Percentiles rank a stretch among this genome's conserved stretches.
Evolutionary conservation across 2,329 filamentous ascomycete species (phyloP).

Genomic region (Emergomyces orientalis): DNA sequence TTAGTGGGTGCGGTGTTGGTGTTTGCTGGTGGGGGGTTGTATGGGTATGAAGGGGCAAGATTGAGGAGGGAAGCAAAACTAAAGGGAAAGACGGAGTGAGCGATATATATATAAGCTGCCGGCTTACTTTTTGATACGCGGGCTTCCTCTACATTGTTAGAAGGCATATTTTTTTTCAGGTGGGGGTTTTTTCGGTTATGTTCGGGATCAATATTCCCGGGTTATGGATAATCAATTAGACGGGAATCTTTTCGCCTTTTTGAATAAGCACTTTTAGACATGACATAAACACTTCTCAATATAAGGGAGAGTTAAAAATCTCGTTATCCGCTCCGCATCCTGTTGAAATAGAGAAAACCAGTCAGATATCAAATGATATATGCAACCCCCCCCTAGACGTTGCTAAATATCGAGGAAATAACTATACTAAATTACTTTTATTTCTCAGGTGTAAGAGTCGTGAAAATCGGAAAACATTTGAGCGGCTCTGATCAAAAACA

Average conservation of each 20-base stretch:
- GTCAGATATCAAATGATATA: neutral
- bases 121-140: neutral
- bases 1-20: slow-evolving; percentile 73
- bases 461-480: neutral
- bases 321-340: neutral
- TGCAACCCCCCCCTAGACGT: no score
- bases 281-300: neutral
- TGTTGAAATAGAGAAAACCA: neutral
- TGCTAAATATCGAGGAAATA: neutral
- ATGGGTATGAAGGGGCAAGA: slow-evolving; percentile 60
- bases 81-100: neutral
- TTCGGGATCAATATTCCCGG: neutral
- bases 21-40: slow-evolving; percentile 82
- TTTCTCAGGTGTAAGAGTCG: neutral
- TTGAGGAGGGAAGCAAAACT: slow-evolving; percentile 19
- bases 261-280: neutral
- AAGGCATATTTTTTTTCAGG: neutral
- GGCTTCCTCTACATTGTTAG: neutral
- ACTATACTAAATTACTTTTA: neutral
- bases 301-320: neutral
- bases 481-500: neutral
- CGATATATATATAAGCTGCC: neutral
- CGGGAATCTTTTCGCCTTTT: neutral
- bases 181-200: neutral
- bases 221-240: neutral